A percentile compares a stretch with the other conserved stretches of the same genome.
These are phyloP conservation scores for Clonostachys rhizophaga DNA, from an alignment of 2,329 filamentous ascomycete genomes.

Conservation along the genomic window DNA sequence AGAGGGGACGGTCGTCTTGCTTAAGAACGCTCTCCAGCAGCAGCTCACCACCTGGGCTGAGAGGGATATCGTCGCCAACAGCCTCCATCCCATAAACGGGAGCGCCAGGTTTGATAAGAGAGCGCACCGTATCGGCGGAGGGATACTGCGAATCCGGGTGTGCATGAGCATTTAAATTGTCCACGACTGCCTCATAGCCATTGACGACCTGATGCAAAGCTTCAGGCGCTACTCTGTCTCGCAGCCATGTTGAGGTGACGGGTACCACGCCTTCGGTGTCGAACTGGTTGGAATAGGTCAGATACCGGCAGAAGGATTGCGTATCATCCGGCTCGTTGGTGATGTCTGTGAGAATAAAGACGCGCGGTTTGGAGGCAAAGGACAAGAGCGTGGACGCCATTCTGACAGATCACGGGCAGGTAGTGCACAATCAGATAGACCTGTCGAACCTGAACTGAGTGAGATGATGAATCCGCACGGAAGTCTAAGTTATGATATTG, in stretches of 20 bases:
- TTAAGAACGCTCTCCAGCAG: conserved; percentile 28
- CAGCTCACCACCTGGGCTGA: conserved; percentile 23
- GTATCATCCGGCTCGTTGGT: conserved; percentile 36
- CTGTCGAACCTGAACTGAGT: too few species aligned
- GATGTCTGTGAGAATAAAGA: conserved; percentile 33
- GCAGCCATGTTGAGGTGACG: conserved; percentile 35
- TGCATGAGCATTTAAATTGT: not conserved
- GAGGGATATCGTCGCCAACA: not conserved
- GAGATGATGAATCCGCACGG: too few species aligned
- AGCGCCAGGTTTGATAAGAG: not conserved
- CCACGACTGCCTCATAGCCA: not conserved
- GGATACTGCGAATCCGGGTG: not conserved
- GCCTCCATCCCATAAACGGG: not conserved
- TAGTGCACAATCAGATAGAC: too few species aligned
- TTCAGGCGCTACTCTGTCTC: conserved; percentile 14
- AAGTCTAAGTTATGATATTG: too few species aligned
- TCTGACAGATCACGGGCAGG: too few species aligned
- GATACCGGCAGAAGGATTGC: conserved; percentile 30
- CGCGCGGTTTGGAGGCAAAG: conserved; percentile 13
- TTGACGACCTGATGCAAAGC: conserved; percentile 1
- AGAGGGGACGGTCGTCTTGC: conserved; percentile 31
- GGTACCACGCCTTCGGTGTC: conserved; percentile 32
- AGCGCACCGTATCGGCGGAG: not conserved
- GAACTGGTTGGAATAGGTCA: conserved; percentile 36
- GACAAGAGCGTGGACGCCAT: too few species aligned